Conservation (phyloP, 2,329 filamentous ascomycete species). For the Bipolaris zeicola region DNA sequence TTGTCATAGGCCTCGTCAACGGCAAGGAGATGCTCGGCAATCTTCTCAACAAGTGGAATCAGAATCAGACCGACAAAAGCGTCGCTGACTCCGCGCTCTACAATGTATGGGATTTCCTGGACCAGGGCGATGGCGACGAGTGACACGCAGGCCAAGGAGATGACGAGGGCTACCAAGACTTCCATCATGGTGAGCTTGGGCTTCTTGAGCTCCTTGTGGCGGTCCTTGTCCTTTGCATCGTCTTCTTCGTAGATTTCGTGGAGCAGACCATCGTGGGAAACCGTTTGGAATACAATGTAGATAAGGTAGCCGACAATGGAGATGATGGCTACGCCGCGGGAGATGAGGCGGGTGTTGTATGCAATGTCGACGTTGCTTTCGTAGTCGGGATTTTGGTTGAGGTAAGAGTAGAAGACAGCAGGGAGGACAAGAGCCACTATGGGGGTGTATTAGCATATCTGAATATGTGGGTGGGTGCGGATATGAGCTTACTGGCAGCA, state of each 20-base stretch:
- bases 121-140: constrained; percentile 77
- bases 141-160: constrained; percentile 72
- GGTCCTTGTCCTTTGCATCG: constrained; percentile 69
- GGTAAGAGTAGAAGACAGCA: constrained; percentile 59
- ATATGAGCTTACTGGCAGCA: constrained; percentile 62
- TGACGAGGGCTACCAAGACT: constrained; percentile 66
- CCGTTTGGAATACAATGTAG: constrained; percentile 73
- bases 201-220: constrained; percentile 63
- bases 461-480: neutral
- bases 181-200: constrained; percentile 77
- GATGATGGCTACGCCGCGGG: constrained; percentile 71
- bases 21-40: constrained; percentile 79
- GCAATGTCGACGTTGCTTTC: constrained; percentile 56
- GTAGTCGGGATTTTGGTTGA: constrained; percentile 36
- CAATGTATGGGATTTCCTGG: constrained; percentile 69
- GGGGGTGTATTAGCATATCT: constrained; percentile 15
- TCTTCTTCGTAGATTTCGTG: constrained; percentile 74
- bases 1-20: constrained; percentile 85
- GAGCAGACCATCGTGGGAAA: constrained; percentile 77
- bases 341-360: constrained; percentile 66
- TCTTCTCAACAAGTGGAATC: constrained; percentile 82
- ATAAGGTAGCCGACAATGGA: constrained; percentile 69
- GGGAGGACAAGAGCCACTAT: constrained; percentile 57
- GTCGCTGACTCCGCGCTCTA: constrained; percentile 55
- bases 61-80: constrained; percentile 74